Base-by-base conservation (phyloP, 768 basidiomycete species). In the Cystobasidium ongulense region DNA sequence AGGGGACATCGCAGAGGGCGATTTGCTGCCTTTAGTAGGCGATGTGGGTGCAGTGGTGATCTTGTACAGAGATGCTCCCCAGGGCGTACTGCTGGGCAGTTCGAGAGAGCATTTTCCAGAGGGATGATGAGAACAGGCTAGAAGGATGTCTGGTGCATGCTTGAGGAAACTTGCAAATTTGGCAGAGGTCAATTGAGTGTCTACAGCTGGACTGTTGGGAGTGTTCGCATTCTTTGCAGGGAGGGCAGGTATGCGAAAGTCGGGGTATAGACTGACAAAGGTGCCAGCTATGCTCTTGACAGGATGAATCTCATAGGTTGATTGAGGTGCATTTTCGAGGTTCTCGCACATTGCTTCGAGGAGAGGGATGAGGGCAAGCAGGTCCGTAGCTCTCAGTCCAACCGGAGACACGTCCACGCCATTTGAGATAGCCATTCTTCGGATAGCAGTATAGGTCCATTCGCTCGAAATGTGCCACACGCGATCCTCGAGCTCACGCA, bases 381-480 rank as follows among this genome's bases (percentile, higher is more conserved):
- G 53, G 38, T 71, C 68, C 17, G 43, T 36, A 4, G 53, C 68
- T n/a, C 68, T 53, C 25, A 71, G 54, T 7, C 68, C 68, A 8
- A 52, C 33, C 21, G 68, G 54, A 21, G 68, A 71, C 8, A 71
- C 68, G 25, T 57, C 43, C 8, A 71, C n/a, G 68, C 68, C 68
- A 54, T 71, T 71, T 18, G 68, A 33, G 17, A 71, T 71, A 25
- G 68, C 68, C 68, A 71, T 71, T 27, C 43, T 29, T 2, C 68
- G 68, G 18, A 71, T 59, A 23, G 68, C 68, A 4, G 68, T 71
- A 46, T 73, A 73, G 41, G 72, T 73, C 72, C 72, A 73, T 52
- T 73, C 72, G 63, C 27, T 29, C 10, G 72, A 73, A n/a, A 46
- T 63, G 43, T 63, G 59, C 62, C 59, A 63, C n/a, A 73, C 25